These are phyloP conservation scores for Euphorbia corollata DNA, from an alignment of 441 rosid genomes.

Conservation along the genomic window DNA sequence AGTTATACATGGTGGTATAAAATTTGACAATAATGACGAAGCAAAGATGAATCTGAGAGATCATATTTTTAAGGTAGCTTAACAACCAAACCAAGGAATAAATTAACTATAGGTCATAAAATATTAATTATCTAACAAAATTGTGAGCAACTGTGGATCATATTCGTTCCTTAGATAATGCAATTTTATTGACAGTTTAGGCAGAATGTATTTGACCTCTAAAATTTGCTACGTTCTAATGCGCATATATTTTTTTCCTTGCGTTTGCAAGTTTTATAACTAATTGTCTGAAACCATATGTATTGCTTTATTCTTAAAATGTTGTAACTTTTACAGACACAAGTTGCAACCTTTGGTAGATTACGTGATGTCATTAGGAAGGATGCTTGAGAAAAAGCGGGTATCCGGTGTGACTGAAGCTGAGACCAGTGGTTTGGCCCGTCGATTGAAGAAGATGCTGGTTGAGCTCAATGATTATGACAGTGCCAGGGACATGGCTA, in stretches of 20 bases:
- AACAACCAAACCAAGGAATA: neutral
- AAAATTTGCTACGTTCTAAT: neutral
- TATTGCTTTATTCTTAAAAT: neutral
- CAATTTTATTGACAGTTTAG: neutral
- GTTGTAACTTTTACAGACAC: constrained; percentile 37
- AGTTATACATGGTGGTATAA: neutral
- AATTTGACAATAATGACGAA: neutral
- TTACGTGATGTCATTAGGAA: constrained; percentile 45
- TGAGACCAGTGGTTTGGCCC: constrained; percentile 70
- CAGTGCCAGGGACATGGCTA: constrained; percentile 64
- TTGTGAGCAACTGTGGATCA: neutral
- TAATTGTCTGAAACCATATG: neutral
- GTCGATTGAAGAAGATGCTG: constrained; percentile 73
- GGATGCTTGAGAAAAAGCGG: constrained; percentile 51
- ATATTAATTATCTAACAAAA: neutral
- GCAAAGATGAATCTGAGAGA: constrained; percentile 1
- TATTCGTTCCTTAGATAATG: neutral
- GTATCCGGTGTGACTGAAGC: constrained; percentile 42
- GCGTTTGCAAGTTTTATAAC: neutral
- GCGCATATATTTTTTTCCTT: neutral
- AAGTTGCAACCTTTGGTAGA: constrained; percentile 82
- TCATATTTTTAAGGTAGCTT: neutral
- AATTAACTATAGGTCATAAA: neutral
- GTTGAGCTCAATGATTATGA: constrained; percentile 87
- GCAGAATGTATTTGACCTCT: neutral